Evolutionary conservation across 768 basidiomycete genomes (phyloP).

Genomic region (Fomitopsis pulvina): DNA sequence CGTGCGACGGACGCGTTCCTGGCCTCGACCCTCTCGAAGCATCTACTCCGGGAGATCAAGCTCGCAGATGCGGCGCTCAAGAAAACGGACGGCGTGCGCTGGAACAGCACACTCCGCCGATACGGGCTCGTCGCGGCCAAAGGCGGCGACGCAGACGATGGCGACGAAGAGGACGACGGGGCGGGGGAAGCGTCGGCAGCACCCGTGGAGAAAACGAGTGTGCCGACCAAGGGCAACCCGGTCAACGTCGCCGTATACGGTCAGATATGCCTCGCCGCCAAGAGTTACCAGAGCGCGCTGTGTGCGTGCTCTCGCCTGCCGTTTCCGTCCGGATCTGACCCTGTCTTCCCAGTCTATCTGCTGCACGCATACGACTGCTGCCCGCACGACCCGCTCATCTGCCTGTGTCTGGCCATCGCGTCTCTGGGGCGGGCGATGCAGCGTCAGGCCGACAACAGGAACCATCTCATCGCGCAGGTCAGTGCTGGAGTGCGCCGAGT

Average conservation of each 20-base stretch:
- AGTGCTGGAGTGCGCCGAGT: slow-evolving; percentile 6
- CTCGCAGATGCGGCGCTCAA: slow-evolving; percentile 60
- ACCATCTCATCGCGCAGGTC: slow-evolving; percentile 81
- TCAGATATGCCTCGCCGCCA: slow-evolving; percentile 74
- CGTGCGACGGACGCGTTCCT: slow-evolving; percentile 69
- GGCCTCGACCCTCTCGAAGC: slow-evolving; percentile 75
- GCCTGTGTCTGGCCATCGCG: slow-evolving; percentile 74
- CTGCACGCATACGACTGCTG: slow-evolving; percentile 84
- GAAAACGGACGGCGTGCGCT: slow-evolving; percentile 52
- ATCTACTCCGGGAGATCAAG: slow-evolving; percentile 73
- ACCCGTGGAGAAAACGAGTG: slow-evolving; percentile 22
- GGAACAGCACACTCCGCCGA: slow-evolving; percentile 54
- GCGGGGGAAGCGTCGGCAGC: slow-evolving; percentile 9
- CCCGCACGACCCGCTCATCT: slow-evolving; percentile 79
- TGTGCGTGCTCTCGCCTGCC: slow-evolving; percentile 50
- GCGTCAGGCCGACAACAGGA: slow-evolving; percentile 88
- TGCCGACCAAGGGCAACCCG: slow-evolving; percentile 70
- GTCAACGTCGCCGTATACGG: slow-evolving; percentile 72
- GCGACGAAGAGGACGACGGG: slow-evolving; percentile 33
- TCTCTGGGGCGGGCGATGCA: slow-evolving; percentile 91
- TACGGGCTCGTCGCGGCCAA: slow-evolving; percentile 41
- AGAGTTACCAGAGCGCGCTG: slow-evolving; percentile 86
- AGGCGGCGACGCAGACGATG: slow-evolving; percentile 33
- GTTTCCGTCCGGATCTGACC: background rate
- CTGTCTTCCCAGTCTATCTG: slow-evolving; percentile 60